Conservation (phyloP, 306 rosid species). For the Dicorynia guianensis region DNA sequence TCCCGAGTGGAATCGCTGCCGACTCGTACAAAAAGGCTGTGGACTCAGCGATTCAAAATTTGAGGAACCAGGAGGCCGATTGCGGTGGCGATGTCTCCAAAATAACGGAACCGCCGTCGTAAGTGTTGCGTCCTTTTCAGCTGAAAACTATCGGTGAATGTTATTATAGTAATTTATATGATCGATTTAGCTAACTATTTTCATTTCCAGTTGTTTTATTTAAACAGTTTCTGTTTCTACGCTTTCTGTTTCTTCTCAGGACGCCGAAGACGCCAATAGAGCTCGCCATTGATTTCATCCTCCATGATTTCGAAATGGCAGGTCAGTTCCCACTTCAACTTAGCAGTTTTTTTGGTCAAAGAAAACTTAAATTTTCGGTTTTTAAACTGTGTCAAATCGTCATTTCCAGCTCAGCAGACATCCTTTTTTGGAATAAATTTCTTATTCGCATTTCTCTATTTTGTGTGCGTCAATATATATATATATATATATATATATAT, state of each 20-base stretch:
- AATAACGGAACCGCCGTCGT: constrained; percentile 64
- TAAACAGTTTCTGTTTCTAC: not conserved
- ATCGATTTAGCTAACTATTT: not conserved
- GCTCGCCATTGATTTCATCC: constrained; percentile 84
- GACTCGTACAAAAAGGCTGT: constrained; percentile 91
- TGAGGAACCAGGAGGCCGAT: constrained; percentile 61
- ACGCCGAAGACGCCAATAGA: constrained; percentile 79
- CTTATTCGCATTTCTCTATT: not conserved
- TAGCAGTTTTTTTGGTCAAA: not conserved
- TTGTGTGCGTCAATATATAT: too few relatives aligned
- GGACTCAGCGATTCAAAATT: constrained; percentile 78
- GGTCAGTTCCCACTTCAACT: constrained; percentile 57
- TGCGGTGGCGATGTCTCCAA: constrained; percentile 41
- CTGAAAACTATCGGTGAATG: constrained; percentile 11
- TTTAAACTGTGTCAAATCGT: not conserved
- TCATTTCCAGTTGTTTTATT: not conserved
- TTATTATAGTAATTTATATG: not conserved
- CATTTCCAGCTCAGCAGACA: constrained; percentile 32
- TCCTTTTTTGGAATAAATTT: not conserved
- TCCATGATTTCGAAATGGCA: constrained; percentile 99
- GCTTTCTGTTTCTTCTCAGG: constrained; percentile 44
- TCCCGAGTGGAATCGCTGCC: constrained; percentile 87
- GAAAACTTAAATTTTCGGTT: not conserved
- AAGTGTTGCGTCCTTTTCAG: constrained; percentile 46
- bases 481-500: too few relatives aligned